Evolutionary conservation across 345 rosid species (phyloP).

Genomic region (Erodium maritimum): DNA sequence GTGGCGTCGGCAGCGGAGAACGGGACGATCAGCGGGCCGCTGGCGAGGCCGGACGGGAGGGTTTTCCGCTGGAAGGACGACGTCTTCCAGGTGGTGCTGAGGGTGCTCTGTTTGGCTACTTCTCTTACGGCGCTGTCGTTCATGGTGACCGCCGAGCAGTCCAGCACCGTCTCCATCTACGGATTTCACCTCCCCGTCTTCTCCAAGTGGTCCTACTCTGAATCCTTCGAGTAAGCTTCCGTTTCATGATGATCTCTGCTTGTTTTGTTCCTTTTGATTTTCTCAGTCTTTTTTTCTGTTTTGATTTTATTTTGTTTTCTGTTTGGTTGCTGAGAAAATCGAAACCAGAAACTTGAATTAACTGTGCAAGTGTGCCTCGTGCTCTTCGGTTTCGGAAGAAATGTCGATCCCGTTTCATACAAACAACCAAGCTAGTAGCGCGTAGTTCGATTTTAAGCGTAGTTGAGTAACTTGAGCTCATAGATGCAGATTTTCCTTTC

Average conservation of each 20-base stretch:
- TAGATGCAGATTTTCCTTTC: not conserved
- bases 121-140: slow-evolving; percentile 39
- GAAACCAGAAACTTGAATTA: slow-evolving; percentile 1
- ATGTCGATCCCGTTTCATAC: too few species aligned
- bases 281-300: too few species aligned
- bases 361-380: too few species aligned
- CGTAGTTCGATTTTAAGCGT: not conserved
- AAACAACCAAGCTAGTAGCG: too few species aligned
- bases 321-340: slow-evolving; percentile 14
- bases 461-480: not conserved
- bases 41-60: not conserved
- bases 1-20: slow-evolving; percentile 9
- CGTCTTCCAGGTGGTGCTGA: slow-evolving; percentile 23
- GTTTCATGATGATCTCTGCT: not conserved
- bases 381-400: too few species aligned
- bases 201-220: slow-evolving; percentile 73
- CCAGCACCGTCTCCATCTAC: slow-evolving; percentile 40
- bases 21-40: slow-evolving; percentile 8
- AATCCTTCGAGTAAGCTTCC: slow-evolving; percentile 53
- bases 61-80: slow-evolving; percentile 27
- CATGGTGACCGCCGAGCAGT: slow-evolving; percentile 65
- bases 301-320: not conserved
- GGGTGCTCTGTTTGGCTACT: slow-evolving; percentile 42
- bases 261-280: too few species aligned
- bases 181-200: slow-evolving; percentile 50